Conservation (phyloP, 2,329 filamentous ascomycete genomes). For the Achaetomium macrosporum region DNA sequence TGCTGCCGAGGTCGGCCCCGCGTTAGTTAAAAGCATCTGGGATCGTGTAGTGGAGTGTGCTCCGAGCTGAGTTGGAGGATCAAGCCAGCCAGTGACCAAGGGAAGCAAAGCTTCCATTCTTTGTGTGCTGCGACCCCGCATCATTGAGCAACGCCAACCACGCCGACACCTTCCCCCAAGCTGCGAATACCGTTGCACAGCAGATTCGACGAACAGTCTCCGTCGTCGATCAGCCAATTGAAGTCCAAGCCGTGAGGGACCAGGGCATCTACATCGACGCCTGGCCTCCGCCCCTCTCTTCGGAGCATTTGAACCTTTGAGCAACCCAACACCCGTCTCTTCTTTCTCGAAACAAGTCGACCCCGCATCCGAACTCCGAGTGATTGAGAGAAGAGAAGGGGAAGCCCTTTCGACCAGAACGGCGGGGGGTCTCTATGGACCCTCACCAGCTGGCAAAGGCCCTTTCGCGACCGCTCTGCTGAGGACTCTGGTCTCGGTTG, state of each 20-base stretch:
- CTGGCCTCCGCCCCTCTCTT: constrained; percentile 9
- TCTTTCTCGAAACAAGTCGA: background rate
- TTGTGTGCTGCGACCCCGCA: constrained; percentile 26
- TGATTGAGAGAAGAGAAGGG: constrained; percentile 2
- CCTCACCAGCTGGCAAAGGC: constrained; percentile 33
- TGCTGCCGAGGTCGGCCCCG: too few species aligned
- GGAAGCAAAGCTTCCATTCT: constrained; percentile 13
- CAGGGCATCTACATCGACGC: constrained; percentile 12
- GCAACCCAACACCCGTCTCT: background rate
- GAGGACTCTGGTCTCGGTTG: constrained; percentile 48
- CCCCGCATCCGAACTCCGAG: background rate
- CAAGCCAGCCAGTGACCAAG: constrained; percentile 20
- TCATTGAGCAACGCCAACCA: constrained; percentile 20
- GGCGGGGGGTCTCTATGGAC: constrained; percentile 34
- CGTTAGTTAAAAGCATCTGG: too few species aligned
- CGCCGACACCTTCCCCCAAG: constrained; percentile 14
- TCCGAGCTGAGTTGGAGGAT: background rate
- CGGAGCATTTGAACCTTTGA: background rate
- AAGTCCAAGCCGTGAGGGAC: constrained; percentile 9
- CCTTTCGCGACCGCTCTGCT: constrained; percentile 56
- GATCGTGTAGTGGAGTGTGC: background rate
- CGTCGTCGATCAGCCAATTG: constrained; percentile 19
- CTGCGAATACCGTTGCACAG: constrained; percentile 17
- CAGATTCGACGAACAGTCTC: constrained; percentile 5
- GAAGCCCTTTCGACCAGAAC: constrained; percentile 5